Percentiles rank a stretch among this genome's conserved stretches.
These are phyloP conservation scores for Calonectria crousiana DNA, from an alignment of 2,329 filamentous ascomycete genomes.

Conservation along the genomic window DNA sequence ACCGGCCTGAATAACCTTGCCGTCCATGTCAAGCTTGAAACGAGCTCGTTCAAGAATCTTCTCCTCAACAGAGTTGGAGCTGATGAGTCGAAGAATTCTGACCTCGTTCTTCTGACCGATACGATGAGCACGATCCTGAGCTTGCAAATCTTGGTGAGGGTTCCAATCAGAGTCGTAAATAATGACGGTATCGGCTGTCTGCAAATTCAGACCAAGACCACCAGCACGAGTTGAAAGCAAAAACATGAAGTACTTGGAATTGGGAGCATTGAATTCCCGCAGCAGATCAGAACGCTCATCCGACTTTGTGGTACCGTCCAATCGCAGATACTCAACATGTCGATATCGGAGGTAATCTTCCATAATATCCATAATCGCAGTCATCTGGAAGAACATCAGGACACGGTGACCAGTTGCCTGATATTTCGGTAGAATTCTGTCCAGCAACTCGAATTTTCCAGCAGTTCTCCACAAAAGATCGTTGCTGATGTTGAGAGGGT, in stretches of 20 bases:
- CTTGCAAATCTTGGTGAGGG: conserved; percentile 98
- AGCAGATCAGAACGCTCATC: conserved; percentile 95
- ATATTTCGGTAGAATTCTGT: conserved; percentile 94
- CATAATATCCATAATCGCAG: conserved; percentile 99
- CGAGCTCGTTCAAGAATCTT: conserved; percentile 97
- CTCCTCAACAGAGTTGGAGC: conserved; percentile 96
- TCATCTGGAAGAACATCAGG: conserved; percentile 99
- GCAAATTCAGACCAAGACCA: conserved; percentile 96
- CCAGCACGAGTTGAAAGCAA: conserved; percentile 97
- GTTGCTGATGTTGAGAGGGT: conserved; percentile 88
- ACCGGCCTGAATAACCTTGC: conserved; percentile 99
- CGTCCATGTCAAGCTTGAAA: conserved; percentile 99
- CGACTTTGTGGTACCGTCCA: conserved; percentile 97
- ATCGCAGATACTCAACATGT: conserved; percentile 86
- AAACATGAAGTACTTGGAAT: conserved; percentile 97
- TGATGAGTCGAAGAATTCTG: conserved; percentile 94
- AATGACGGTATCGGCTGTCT: conserved; percentile 98
- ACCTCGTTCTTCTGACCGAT: conserved; percentile 99
- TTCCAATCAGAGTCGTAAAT: conserved; percentile 99
- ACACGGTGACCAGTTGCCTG: conserved; percentile 91
- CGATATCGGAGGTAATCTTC: conserved; percentile 93
- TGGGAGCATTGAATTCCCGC: conserved; percentile 87
- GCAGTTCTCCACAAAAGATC: conserved; percentile 95
- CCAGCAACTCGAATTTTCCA: conserved; percentile 96
- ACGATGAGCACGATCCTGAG: conserved; percentile 99